These are phyloP conservation scores for Saccharomyces hybrid DNA, from an alignment of 1,139 yeast genomes.

Conservation along the genomic window DNA sequence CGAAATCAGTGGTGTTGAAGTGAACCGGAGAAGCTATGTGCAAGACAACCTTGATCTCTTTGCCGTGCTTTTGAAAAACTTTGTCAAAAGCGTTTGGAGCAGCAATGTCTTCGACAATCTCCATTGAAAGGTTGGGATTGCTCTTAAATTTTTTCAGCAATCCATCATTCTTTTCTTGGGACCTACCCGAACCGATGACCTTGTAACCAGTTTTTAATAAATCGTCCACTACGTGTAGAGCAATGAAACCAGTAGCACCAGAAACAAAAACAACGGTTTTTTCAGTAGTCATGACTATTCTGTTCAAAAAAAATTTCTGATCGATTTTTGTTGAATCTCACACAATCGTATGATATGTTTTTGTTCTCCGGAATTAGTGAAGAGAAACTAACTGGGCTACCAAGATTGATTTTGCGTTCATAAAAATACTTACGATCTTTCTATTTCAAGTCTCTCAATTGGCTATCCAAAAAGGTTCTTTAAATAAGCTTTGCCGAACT, in stretches of 20 bases:
- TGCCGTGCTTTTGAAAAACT: constrained; percentile 37
- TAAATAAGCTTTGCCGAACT: not conserved
- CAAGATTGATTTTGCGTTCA: not conserved
- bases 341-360: not conserved
- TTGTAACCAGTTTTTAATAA: constrained; percentile 24
- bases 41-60: constrained; percentile 44
- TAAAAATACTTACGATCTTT: not conserved
- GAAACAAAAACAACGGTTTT: constrained; percentile 34
- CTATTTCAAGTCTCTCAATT: not conserved
- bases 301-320: not conserved
- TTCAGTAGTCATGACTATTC: not conserved
- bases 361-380: not conserved
- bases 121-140: constrained; percentile 33
- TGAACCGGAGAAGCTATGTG: constrained; percentile 48
- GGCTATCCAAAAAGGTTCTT: not conserved
- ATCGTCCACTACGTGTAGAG: constrained; percentile 36
- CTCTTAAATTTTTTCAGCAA: constrained; percentile 20
- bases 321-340: not conserved
- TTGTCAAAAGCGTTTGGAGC: constrained; percentile 44
- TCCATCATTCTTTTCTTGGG: constrained; percentile 27
- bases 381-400: not conserved
- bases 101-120: constrained; percentile 43
- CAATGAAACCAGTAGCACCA: constrained; percentile 47
- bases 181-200: constrained; percentile 35
- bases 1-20: constrained; percentile 30